Evolutionary conservation across 192 early-diverging fungal species (phyloP), one percentile per base, ranked within the genome.

Genomic region (Entrophospora sp.): DNA sequence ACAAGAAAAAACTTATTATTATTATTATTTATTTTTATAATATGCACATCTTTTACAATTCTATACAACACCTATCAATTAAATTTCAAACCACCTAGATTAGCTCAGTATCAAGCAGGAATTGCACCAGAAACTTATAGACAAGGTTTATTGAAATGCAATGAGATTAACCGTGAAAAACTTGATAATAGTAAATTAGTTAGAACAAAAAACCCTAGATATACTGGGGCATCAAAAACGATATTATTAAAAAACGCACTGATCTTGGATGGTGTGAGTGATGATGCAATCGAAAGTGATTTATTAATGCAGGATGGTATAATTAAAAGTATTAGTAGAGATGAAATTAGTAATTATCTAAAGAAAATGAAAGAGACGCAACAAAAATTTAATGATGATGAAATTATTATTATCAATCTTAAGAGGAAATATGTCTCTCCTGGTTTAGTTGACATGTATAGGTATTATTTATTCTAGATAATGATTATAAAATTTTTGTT

Each of bases 391-490:
- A 44, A 7, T 36, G 24, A 37, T 13, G 66, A 75, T 25, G 74
- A 71, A 7, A 67, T 68, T 0, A 60, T 69, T 7, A 70, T 83
- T 5, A 73, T 91, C 13, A 83, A 92, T 67, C 79, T 85, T 38
- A 74, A 82, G 35, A 84, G 83, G 4, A 78, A 83, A 37, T 75
- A 78, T 43, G 71, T 92, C n/a, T 87, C 88, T 8, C 90, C 90
- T 16, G 90, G 90, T 44, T 77, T 92, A 37, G 82, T 92, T 3
- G 90, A 91, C 64, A 85, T 86, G 87, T 79, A 86, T 74, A 77
- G 75, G 75, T 77, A 71, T 65, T 36, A 28, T 28, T 58, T 31
- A 36, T 31, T 7, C 5, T 8, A 10, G 28, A 52, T 27, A 18
- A 52, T 18, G 16, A 57, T 4, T 24, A 20, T 30, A 20, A 36